These are phyloP conservation scores for Trichoderma sp. DNA, from an alignment of 2,329 filamentous ascomycete genomes.

Conservation along the genomic window DNA sequence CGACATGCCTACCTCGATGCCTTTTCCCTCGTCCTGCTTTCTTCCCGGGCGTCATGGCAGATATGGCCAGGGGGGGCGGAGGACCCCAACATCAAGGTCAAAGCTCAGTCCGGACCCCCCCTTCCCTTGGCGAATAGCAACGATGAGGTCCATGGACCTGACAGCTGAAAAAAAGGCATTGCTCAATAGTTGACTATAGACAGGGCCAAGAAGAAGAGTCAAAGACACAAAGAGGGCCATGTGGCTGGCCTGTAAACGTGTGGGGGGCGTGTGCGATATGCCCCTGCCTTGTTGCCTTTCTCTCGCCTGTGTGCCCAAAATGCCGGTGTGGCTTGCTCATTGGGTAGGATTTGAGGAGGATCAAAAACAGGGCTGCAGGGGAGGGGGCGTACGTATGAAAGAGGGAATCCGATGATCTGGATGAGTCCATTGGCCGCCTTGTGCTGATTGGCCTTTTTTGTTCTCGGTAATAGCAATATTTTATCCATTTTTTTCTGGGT, in stretches of 20 bases:
- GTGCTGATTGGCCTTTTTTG: neutral
- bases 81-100: neutral
- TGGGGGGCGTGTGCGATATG: neutral
- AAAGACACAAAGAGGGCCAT: neutral
- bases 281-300: neutral
- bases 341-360: constrained; percentile 1
- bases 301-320: neutral
- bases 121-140: neutral
- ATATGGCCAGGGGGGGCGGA: neutral
- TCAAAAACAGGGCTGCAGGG: neutral
- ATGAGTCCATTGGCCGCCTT: constrained; percentile 12
- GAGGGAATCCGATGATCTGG: constrained; percentile 7
- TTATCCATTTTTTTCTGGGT: neutral
- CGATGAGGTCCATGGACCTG: neutral
- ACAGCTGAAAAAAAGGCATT: neutral
- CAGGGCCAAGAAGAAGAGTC: neutral
- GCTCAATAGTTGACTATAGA: neutral
- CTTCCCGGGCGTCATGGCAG: neutral
- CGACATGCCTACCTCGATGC: constrained; percentile 7
- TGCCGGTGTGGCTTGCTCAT: neutral
- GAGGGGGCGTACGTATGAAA: neutral
- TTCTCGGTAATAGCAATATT: no score
- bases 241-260: neutral
- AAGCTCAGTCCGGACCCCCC: neutral
- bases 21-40: neutral